Percentiles rank a stretch among this genome's conserved stretches.
phyloP scores from a whole-genome alignment of 2,329 filamentous ascomycete species.

The Colletotrichum spinosum region DNA sequence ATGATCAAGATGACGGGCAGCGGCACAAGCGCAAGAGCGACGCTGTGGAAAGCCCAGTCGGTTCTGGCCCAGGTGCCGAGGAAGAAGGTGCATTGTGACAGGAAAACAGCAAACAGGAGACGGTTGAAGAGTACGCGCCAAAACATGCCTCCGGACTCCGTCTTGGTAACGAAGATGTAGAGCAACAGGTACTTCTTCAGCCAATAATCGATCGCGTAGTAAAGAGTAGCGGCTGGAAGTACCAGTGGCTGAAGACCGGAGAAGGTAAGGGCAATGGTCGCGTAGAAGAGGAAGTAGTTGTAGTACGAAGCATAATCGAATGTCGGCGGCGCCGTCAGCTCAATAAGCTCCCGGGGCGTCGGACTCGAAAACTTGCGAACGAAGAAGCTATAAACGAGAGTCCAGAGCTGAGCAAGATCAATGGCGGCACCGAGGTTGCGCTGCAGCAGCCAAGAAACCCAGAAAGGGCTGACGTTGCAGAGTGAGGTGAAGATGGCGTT shows the following conservation, averaged over 20 bases:
- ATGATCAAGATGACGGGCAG: constrained; percentile 81
- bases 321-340: constrained; percentile 88
- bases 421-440: constrained; percentile 93
- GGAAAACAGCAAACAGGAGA: constrained; percentile 83
- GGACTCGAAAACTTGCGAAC: constrained; percentile 86
- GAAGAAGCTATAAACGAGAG: constrained; percentile 85
- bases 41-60: constrained; percentile 61
- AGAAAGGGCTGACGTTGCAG: constrained; percentile 87
- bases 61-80: constrained; percentile 80
- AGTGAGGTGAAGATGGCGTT: constrained; percentile 76
- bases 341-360: constrained; percentile 90
- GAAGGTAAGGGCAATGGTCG: constrained; percentile 89
- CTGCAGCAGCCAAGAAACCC: constrained; percentile 94
- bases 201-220: constrained; percentile 88
- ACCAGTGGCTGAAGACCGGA: constrained; percentile 88
- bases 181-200: constrained; percentile 96
- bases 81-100: constrained; percentile 83
- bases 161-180: constrained; percentile 97
- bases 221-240: constrained; percentile 86
- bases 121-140: constrained; percentile 95
- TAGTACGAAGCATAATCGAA: constrained; percentile 98
- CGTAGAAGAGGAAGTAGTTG: constrained; percentile 97
- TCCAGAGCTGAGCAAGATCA: constrained; percentile 90
- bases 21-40: constrained; percentile 78
- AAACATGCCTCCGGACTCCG: constrained; percentile 91